These are phyloP conservation scores for Penicillium goetzii DNA, from an alignment of 495 filamentous ascomycete species.

Conservation along the genomic window DNA sequence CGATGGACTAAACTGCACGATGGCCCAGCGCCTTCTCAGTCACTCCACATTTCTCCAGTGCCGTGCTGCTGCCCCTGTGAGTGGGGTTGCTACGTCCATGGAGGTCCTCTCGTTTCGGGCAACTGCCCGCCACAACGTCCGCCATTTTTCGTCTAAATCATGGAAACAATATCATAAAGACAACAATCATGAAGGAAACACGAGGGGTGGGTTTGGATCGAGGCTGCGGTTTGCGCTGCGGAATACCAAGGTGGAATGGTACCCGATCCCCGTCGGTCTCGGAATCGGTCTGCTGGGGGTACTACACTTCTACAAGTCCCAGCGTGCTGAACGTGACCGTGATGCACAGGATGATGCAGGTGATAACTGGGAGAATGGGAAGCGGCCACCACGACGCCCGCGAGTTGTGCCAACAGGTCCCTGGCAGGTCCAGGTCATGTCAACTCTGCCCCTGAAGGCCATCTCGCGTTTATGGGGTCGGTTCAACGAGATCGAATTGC, in stretches of 20 bases:
- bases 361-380: slow-evolving; percentile 47
- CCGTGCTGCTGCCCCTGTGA: slow-evolving; percentile 35
- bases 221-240: slow-evolving; percentile 64
- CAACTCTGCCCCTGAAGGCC: slow-evolving; percentile 91
- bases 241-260: slow-evolving; percentile 86
- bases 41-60: slow-evolving; percentile 35
- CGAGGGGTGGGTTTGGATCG: slow-evolving; percentile 64
- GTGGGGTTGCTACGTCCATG: slow-evolving; percentile 37
- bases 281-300: slow-evolving; percentile 87
- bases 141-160: slow-evolving; percentile 49
- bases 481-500: slow-evolving; percentile 92
- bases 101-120: slow-evolving; percentile 48
- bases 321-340: slow-evolving; percentile 55
- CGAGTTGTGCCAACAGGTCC: slow-evolving; percentile 83
- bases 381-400: slow-evolving; percentile 62
- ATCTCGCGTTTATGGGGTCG: slow-evolving; percentile 90
- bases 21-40: slow-evolving; percentile 46
- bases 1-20: slow-evolving; percentile 41
- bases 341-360: slow-evolving; percentile 55
- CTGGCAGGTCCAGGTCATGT: slow-evolving; percentile 97
- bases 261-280: slow-evolving; percentile 90
- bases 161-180: slow-evolving; percentile 44
- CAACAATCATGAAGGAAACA: slow-evolving; percentile 41
- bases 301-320: slow-evolving; percentile 79
- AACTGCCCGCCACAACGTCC: slow-evolving; percentile 40